These are phyloP conservation scores for Grosmannia huntii DNA, from an alignment of 2,329 filamentous ascomycete genomes.

Conservation along the genomic window DNA sequence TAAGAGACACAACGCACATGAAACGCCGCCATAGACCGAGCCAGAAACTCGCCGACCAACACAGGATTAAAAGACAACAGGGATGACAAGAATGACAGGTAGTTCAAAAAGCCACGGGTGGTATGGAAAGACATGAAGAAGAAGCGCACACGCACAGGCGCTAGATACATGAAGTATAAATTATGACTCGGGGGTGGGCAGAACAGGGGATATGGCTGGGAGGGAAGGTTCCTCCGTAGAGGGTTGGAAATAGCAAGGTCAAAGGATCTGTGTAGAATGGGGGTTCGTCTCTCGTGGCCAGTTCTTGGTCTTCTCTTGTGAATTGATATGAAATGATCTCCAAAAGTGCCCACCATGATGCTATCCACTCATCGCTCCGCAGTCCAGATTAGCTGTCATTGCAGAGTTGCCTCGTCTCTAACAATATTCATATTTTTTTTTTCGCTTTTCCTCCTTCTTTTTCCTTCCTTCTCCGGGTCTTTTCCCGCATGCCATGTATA, in stretches of 20 bases:
- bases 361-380: not conserved
- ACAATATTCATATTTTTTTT: not conserved
- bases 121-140: not conserved
- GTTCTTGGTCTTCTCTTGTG: not conserved
- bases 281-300: not conserved
- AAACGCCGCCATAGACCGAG: not conserved
- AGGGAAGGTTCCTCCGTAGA: not conserved
- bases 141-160: not conserved
- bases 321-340: not conserved
- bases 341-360: not conserved
- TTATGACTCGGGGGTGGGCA: not conserved
- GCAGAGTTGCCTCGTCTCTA: not conserved
- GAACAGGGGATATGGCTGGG: not conserved
- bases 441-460: not conserved
- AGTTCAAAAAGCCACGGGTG: not conserved
- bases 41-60: not conserved
- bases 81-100: not conserved
- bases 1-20: not conserved
- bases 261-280: not conserved
- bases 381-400: not conserved
- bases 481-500: not conserved
- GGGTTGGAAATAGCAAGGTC: not conserved
- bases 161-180: not conserved
- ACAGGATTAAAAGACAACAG: not conserved
- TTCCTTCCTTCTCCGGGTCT: not conserved